Percentiles rank a stretch among this genome's conserved stretches.
Evolutionary conservation across 257 asterid genomes (phyloP).

Genomic region (Handroanthus guayacan): DNA sequence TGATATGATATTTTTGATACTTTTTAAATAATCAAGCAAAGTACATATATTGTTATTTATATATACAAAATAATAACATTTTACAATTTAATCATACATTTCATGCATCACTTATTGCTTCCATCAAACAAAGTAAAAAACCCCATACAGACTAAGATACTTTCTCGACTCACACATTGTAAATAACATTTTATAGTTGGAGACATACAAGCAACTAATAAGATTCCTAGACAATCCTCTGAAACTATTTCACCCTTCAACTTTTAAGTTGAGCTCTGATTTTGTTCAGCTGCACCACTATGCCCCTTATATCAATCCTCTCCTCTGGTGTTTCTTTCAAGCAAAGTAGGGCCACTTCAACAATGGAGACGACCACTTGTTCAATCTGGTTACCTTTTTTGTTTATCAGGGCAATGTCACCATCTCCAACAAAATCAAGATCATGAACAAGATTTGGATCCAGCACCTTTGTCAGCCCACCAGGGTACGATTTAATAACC

Average conservation of each 20-base stretch:
- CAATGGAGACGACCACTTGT: conserved; percentile 14
- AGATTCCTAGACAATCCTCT: no score
- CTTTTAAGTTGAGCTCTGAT: conserved; percentile 32
- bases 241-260: not conserved
- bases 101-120: no score
- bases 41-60: no score
- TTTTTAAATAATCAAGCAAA: no score
- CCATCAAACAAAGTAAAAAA: no score
- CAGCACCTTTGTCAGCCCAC: conserved; percentile 38
- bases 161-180: no score
- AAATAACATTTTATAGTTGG: no score
- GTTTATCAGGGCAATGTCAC: not conserved
- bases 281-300: conserved; percentile 40
- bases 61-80: no score
- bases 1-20: no score
- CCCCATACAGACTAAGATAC: no score
- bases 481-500: conserved; percentile 42
- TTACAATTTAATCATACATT: no score
- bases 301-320: conserved; percentile 40
- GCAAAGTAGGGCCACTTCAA: conserved; percentile 44
- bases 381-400: conserved; percentile 5
- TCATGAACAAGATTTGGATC: conserved; percentile 40
- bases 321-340: conserved; percentile 44
- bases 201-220: no score
- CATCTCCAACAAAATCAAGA: not conserved